Percentiles rank a stretch among this genome's conserved stretches.
phyloP scores from a whole-genome alignment of 805 yeast genomes.

The Candida methanosorbosa region DNA sequence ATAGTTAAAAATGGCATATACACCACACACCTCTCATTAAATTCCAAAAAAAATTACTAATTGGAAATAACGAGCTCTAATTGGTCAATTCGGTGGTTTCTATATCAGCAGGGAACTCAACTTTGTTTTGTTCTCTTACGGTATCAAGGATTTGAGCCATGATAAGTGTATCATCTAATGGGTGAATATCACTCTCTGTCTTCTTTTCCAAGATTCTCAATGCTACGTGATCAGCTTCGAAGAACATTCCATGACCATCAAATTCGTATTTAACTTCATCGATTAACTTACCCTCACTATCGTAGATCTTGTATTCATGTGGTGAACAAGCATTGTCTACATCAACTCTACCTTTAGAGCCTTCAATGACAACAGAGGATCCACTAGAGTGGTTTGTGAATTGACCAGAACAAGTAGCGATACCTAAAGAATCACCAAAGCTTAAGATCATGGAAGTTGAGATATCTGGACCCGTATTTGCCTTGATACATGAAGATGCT shows the following conservation, averaged over 20 bases:
- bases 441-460: constrained; percentile 27
- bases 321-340: constrained; percentile 11
- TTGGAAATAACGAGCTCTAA: too few relatives aligned
- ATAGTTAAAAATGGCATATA: too few relatives aligned
- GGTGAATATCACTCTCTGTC: constrained; percentile 22
- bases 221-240: constrained; percentile 49
- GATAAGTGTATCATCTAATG: constrained; percentile 35
- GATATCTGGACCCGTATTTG: constrained; percentile 34
- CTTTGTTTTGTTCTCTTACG: constrained; percentile 32
- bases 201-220: constrained; percentile 32
- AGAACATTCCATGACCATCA: constrained; percentile 36
- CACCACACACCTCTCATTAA: too few relatives aligned
- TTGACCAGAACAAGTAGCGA: constrained; percentile 21
- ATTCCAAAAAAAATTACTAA: too few relatives aligned
- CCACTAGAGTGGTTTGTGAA: background rate
- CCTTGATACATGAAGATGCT: constrained; percentile 21
- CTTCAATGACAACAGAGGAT: constrained; percentile 8
- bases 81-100: constrained; percentile 14
- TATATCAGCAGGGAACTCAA: constrained; percentile 26
- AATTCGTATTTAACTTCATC: constrained; percentile 18
- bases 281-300: constrained; percentile 14
- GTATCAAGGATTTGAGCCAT: constrained; percentile 38
- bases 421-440: constrained; percentile 31
- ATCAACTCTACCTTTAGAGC: constrained; percentile 12
- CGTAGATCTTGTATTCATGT: constrained; percentile 20